Percentiles rank a stretch among this genome's conserved stretches.
phyloP scores from a whole-genome alignment of 192 early-diverging fungal genomes.

The Backusella westeae region DNA sequence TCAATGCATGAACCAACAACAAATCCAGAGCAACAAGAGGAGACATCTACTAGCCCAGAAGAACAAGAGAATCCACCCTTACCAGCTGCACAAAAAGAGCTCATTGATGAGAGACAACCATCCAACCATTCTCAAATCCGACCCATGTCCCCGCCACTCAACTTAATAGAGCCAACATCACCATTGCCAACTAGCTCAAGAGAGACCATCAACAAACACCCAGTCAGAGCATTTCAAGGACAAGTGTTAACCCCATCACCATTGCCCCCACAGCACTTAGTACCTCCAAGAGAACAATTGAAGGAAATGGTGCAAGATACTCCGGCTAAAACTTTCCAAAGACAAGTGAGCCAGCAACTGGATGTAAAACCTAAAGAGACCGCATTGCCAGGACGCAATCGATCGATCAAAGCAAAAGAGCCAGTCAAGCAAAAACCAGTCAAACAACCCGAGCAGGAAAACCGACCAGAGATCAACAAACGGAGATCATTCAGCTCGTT shows the following conservation, averaged over 20 bases:
- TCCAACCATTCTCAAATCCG: background rate
- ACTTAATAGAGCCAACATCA: background rate
- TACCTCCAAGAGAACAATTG: background rate
- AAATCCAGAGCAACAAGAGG: background rate
- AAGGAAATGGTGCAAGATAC: background rate
- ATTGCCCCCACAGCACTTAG: background rate
- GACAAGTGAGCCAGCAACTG: background rate
- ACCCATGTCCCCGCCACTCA: background rate
- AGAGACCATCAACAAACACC: background rate
- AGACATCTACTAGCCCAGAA: background rate
- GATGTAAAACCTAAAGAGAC: background rate
- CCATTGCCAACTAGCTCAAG: background rate
- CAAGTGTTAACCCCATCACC: background rate
- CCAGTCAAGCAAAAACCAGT: background rate
- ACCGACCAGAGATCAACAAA: background rate
- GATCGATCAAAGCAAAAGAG: background rate
- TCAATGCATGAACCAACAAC: background rate
- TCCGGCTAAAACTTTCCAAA: background rate
- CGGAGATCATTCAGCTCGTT: conserved; percentile 10
- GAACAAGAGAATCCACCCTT: background rate
- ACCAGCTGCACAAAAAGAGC: background rate
- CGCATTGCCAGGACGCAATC: background rate
- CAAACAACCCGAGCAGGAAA: background rate
- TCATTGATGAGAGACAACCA: background rate
- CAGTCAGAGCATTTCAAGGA: background rate